Base-by-base conservation (phyloP, 2,329 filamentous ascomycete species). In the Fusarium sp. region DNA sequence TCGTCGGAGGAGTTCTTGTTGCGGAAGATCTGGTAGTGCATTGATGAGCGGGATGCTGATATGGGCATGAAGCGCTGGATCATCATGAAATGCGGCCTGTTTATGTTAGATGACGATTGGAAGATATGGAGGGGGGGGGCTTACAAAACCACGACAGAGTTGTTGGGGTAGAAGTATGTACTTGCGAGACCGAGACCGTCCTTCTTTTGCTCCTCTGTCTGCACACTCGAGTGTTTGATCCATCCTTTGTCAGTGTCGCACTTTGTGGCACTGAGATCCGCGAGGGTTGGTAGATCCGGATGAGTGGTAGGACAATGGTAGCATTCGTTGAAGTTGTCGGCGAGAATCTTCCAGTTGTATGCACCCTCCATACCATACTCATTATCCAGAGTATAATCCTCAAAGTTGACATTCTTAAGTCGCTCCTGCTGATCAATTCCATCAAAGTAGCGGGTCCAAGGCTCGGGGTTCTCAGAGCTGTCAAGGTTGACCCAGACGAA, bases 301-400 rank as follows among this genome's bases (percentile, higher is more conserved):
- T 68, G 65, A 4, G 65, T 68, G 1, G 65, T 68, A 4, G 65
- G 65, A 5, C 65, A 68, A n/a, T 68, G 65, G 12, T 68, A 68
- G 26, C 65, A 68, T 44, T 87, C 87, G 69, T 90, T 89, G 77
- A 88, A 90, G 77, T 89, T 89, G 69, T 89, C 87, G 9, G 83
- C 82, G 17, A 87, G 73, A 19, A 83, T 83, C 77, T 88, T 88
- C 86, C 86, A 88, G 76, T 88, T 88, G 71, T 84, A 86, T 11
- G 82, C 78, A 0, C 83, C 83, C 23, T 85, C 80, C 81, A 86
- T 83, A 56, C 85, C 79, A 80, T 84, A 88, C 17, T 76, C 74
- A 68, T 88, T 84, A 61, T 88, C 84, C 56, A 87, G 88, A 10
- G 75, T 69, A 70, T 86, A 89, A 12, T 67, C 77, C 2, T 82